phyloP scores from a whole-genome alignment of 768 basidiomycete species.

The Gautieria morchelliformis region DNA sequence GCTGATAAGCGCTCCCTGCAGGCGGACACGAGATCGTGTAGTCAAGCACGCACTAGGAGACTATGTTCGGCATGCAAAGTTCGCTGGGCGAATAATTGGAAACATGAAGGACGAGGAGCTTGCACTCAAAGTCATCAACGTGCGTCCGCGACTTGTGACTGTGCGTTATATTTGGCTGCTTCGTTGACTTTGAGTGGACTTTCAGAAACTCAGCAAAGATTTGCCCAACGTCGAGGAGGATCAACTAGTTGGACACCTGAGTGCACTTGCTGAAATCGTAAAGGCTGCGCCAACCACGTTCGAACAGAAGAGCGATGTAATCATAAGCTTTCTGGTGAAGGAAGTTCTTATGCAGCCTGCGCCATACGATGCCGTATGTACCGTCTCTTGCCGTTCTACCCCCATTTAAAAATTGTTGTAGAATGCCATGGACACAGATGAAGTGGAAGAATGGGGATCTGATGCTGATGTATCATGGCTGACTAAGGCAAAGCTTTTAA shows the following conservation, averaged over 20 bases:
- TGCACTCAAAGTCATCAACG: conserved; percentile 55
- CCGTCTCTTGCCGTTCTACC: background rate
- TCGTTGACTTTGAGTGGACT: background rate
- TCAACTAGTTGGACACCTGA: conserved; percentile 52
- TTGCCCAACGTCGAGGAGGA: conserved; percentile 38
- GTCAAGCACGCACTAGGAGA: conserved; percentile 48
- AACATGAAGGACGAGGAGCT: conserved; percentile 42
- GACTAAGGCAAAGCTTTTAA: conserved; percentile 61
- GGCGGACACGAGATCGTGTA: conserved; percentile 59
- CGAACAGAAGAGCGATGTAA: conserved; percentile 65
- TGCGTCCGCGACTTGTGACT: conserved; percentile 23
- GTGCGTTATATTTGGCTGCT: background rate
- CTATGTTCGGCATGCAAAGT: conserved; percentile 68
- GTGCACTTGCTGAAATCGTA: conserved; percentile 68
- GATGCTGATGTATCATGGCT: conserved; percentile 49
- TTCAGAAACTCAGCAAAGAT: conserved; percentile 47
- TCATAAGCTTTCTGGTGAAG: conserved; percentile 66
- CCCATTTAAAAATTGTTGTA: conserved; percentile 17
- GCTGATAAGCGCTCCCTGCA: conserved; percentile 19
- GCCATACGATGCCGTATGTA: conserved; percentile 35
- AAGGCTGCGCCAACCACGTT: conserved; percentile 61
- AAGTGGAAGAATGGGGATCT: conserved; percentile 62
- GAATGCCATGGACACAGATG: conserved; percentile 49
- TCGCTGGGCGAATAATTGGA: conserved; percentile 68
- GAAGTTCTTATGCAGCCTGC: conserved; percentile 54